Evolutionary conservation across 805 yeast genomes (phyloP).

Genomic region (Barnettozyma wickerhamii): DNA sequence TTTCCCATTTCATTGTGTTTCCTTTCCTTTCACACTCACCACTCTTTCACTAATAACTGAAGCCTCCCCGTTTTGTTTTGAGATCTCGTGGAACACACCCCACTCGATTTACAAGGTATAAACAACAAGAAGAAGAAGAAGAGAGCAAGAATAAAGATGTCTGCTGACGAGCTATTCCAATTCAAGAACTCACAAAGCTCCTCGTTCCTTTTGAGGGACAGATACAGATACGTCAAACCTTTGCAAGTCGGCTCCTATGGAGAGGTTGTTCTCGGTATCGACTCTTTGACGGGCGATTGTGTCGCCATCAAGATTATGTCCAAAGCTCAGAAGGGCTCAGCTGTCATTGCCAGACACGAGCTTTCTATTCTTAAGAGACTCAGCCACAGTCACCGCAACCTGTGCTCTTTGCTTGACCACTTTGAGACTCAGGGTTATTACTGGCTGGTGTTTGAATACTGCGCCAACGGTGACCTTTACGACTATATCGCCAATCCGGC

Average conservation of each 20-base stretch:
- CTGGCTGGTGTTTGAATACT: constrained; percentile 61
- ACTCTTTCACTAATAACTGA: not conserved
- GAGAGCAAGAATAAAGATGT: too few relatives aligned
- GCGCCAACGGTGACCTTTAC: constrained; percentile 62
- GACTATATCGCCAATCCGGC: constrained; percentile 37
- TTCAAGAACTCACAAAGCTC: constrained; percentile 4
- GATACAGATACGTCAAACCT: constrained; percentile 8
- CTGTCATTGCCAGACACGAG: constrained; percentile 51
- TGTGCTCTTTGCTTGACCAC: constrained; percentile 54
- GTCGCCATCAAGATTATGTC: constrained; percentile 56
- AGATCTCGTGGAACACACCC: too few relatives aligned
- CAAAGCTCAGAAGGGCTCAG: constrained; percentile 36
- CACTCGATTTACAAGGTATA: not conserved
- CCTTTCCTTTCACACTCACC: not conserved
- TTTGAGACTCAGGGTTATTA: constrained; percentile 51
- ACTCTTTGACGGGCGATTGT: constrained; percentile 26
- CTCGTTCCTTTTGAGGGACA: not conserved
- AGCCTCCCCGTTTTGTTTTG: not conserved
- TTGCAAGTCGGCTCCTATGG: constrained; percentile 51
- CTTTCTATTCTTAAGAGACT: constrained; percentile 33
- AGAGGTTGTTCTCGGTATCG: constrained; percentile 49
- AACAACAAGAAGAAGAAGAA: not conserved
- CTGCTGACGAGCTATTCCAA: constrained; percentile 7
- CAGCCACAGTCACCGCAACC: constrained; percentile 37
- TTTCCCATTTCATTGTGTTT: not conserved